phyloP scores from a whole-genome alignment of 2,329 filamentous ascomycete species.

The Reticulascus tulasneorum region DNA sequence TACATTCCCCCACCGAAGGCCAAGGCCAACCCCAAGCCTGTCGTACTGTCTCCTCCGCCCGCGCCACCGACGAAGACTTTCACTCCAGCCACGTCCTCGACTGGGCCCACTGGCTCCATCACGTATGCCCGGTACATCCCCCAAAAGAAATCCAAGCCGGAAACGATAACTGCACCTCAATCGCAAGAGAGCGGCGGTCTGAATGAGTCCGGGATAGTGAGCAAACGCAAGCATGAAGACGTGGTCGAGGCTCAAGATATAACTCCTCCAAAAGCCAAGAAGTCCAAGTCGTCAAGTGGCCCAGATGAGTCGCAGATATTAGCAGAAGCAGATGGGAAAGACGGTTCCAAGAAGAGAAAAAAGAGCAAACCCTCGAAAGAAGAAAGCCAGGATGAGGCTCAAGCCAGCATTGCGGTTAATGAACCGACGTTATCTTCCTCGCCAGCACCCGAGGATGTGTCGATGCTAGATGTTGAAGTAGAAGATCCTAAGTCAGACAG shows the following conservation, averaged over 20 bases:
- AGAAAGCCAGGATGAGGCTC: slow-evolving; percentile 12
- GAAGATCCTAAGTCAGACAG: slow-evolving; percentile 17
- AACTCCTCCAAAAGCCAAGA: slow-evolving; percentile 28
- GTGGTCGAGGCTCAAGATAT: slow-evolving; percentile 22
- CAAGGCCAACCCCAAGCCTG: slow-evolving; percentile 9
- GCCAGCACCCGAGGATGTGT: slow-evolving; percentile 14
- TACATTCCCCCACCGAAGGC: slow-evolving; percentile 34
- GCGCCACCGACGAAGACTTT: slow-evolving; percentile 3
- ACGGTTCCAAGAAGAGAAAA: slow-evolving; percentile 25
- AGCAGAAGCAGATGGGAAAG: slow-evolving; percentile 16
- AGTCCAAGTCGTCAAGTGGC: slow-evolving; percentile 21
- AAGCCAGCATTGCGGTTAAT: neutral
- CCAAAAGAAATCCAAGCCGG: slow-evolving; percentile 11
- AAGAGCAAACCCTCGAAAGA: slow-evolving; percentile 30
- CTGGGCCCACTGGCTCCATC: slow-evolving; percentile 2
- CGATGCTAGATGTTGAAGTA: slow-evolving; percentile 15
- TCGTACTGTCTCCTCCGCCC: slow-evolving; percentile 1
- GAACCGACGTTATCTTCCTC: too few relatives aligned
- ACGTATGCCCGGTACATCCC: slow-evolving; percentile 14
- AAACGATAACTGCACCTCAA: slow-evolving; percentile 13
- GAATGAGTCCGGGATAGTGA: slow-evolving; percentile 6
- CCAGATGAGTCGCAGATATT: slow-evolving; percentile 11
- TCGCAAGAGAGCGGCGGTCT: neutral
- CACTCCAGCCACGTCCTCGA: too few relatives aligned
- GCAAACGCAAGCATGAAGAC: slow-evolving; percentile 33